Percentiles rank a stretch among this genome's conserved stretches.
Conservation (phyloP, 1,284 basidiomycete species). For the Sphagnurus paluster region DNA sequence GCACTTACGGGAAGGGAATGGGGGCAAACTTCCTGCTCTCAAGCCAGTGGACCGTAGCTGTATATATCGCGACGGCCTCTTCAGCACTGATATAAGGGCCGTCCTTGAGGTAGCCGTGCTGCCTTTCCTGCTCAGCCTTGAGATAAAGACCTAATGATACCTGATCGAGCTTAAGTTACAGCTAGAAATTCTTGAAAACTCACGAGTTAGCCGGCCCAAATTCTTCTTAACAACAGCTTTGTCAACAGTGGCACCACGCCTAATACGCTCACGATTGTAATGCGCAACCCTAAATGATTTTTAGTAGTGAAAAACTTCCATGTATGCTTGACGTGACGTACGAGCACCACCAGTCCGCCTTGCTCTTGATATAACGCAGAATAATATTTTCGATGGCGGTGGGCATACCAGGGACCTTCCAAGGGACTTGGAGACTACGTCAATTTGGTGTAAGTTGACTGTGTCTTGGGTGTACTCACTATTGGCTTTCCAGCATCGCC, state of each 20-base stretch:
- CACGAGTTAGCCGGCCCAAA: constrained; percentile 83
- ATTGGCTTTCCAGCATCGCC: constrained; percentile 99
- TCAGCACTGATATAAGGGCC: constrained; percentile 97
- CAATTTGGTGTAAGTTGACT: neutral
- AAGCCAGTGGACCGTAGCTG: constrained; percentile 96
- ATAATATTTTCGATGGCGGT: constrained; percentile 99
- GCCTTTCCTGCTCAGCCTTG: constrained; percentile 97
- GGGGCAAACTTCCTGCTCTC: constrained; percentile 96
- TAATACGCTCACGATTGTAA: constrained; percentile 93
- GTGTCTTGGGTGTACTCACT: constrained; percentile 48
- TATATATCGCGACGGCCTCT: constrained; percentile 96
- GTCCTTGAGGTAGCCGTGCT: constrained; percentile 96
- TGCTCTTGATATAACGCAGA: constrained; percentile 98
- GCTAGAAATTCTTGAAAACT: constrained; percentile 24
- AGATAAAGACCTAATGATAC: constrained; percentile 73
- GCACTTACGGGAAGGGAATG: constrained; percentile 88
- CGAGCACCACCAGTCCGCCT: constrained; percentile 99
- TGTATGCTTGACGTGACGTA: constrained; percentile 40
- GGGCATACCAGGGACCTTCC: constrained; percentile 97
- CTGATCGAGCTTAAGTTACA: constrained; percentile 13
- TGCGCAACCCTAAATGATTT: constrained; percentile 68
- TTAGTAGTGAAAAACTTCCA: constrained; percentile 7
- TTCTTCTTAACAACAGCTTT: constrained; percentile 99
- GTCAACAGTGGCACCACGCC: constrained; percentile 97
- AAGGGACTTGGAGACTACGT: constrained; percentile 58